phyloP scores from a whole-genome alignment of 208 protist species.

The Naegleria gruberi region DNA sequence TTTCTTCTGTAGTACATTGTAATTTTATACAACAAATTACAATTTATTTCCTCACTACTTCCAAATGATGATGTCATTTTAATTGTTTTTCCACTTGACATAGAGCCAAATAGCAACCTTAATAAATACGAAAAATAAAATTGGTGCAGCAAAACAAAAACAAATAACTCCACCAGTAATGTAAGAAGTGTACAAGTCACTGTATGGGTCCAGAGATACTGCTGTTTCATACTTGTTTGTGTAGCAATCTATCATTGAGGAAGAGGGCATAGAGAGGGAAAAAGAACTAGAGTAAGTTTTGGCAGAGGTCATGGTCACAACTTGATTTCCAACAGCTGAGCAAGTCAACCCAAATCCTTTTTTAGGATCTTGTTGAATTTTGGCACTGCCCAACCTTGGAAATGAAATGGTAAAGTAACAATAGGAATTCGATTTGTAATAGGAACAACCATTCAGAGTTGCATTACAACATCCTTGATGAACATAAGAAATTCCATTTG shows the following conservation, averaged over 20 bases:
- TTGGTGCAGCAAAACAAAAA: neutral
- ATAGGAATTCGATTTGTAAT: neutral
- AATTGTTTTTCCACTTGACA: neutral
- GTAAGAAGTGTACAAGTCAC: neutral
- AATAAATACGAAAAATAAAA: neutral
- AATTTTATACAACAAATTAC: too few species aligned
- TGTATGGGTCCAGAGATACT: neutral
- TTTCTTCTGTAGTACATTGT: too few species aligned
- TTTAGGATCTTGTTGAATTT: neutral
- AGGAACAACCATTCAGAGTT: neutral
- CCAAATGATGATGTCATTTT: too few species aligned
- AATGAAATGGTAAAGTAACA: neutral
- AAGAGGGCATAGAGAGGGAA: neutral
- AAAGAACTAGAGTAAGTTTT: neutral
- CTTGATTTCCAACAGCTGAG: neutral
- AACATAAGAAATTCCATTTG: neutral
- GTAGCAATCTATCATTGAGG: neutral
- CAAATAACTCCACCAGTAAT: neutral
- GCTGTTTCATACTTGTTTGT: neutral
- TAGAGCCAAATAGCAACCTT: neutral
- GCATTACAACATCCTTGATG: neutral
- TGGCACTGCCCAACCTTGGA: neutral
- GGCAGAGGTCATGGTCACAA: neutral
- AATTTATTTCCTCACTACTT: too few species aligned
- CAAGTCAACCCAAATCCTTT: neutral